Evolutionary conservation across 176 grass and related monocot genomes (phyloP), one percentile per base, ranked within the genome.

Genomic region (Rhipidocladum racemiflorum): DNA sequence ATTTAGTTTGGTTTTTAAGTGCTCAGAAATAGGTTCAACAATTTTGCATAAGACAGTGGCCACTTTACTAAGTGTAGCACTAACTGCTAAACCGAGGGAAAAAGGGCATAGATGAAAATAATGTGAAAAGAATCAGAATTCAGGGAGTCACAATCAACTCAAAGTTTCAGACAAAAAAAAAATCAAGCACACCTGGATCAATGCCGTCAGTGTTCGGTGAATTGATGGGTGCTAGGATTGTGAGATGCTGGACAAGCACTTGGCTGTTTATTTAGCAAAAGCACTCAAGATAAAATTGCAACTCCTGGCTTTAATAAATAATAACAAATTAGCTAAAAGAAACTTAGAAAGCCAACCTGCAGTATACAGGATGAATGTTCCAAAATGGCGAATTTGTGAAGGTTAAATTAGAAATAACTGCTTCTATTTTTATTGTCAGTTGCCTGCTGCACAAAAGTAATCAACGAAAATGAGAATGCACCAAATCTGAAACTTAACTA

Each of bases 331-430:
- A 39, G 89, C 56, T 86, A 43, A n/a, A n/a, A n/a, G 40, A 39
- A 51, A 89, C 55, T 55, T 79, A 60, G 74, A 78, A 76, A 48
- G 85, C 80, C 70, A 86, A 98, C 96, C 96, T 93, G 81, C 92
- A 95, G 69, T 98, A 98, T 65, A 98, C 89, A 61, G 96, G 96
- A 84, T 95, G 96, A 72, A 98, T 95, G 65, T 94, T 90, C 92
- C 92, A 98, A 80, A 95, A 98, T 1, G 96, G 91, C 9, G 96
- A 98, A 59, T 93, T 90, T 35, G 79, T 87, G 76, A 98, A 95
- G 13, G 96, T 98, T 74, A 98, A 75, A 92, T 98, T 91, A 20
- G 96, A 91, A 82, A 98, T 98, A 81, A 98, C 84, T n/a, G n/a
- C n/a, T n/a, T n/a, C n/a, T n/a, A n/a, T n/a, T n/a, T n/a, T n/a